Conservation (phyloP, 352 stramenopile genomes). For the Aphanomyces euteiches region DNA sequence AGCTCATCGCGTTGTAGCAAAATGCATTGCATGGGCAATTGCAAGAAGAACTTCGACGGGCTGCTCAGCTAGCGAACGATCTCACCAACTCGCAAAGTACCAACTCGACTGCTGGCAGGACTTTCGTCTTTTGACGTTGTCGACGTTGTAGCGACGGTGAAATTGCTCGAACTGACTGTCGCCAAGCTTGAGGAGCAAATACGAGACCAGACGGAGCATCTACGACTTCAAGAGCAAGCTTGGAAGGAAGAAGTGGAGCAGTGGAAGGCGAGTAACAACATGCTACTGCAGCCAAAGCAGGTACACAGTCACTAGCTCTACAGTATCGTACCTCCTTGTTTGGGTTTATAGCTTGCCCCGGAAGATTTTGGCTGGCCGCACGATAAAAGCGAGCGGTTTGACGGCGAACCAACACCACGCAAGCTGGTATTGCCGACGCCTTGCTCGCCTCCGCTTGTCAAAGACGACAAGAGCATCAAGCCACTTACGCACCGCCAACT, state of each 20-base stretch:
- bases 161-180: background rate
- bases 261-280: background rate
- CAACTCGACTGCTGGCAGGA: too few species aligned
- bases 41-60: background rate
- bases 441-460: too few species aligned
- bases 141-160: background rate
- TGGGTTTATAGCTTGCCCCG: too few species aligned
- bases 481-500: background rate
- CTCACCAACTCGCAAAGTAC: background rate
- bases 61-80: background rate
- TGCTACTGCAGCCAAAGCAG: background rate
- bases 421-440: too few species aligned
- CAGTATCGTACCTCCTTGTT: too few species aligned
- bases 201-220: slow-evolving; percentile 2
- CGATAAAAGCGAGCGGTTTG: too few species aligned
- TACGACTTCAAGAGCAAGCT: slow-evolving; percentile 6
- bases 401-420: too few species aligned
- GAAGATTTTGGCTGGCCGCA: too few species aligned
- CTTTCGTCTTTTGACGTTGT: background rate
- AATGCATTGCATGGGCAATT: slow-evolving; percentile 6
- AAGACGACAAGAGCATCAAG: too few species aligned
- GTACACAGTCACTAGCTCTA: too few species aligned
- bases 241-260: slow-evolving; percentile 10
- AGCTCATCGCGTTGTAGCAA: background rate
- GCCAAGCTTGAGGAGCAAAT: background rate